These are phyloP conservation scores for Penicillium hesseltinei DNA, from an alignment of 2,329 filamentous ascomycete species.

Conservation along the genomic window DNA sequence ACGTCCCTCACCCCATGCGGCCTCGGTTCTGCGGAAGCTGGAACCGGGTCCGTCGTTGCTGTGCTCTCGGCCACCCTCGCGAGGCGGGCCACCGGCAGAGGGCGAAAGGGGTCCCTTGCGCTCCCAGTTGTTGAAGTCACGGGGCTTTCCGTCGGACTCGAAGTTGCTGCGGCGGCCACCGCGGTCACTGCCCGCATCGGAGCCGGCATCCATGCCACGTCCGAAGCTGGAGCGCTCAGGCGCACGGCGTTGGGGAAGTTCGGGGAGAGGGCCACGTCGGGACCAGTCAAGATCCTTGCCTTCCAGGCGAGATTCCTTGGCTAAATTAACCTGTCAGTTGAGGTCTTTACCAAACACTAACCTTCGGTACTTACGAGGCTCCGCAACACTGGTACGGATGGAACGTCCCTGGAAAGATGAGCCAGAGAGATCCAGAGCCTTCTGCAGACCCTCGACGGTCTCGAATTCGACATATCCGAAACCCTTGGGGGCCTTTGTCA, in stretches of 20 bases:
- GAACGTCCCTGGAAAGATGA: slow-evolving; percentile 80
- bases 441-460: slow-evolving; percentile 82
- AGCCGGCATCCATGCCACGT: slow-evolving; percentile 54
- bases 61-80: slow-evolving; percentile 59
- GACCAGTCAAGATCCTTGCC: slow-evolving; percentile 88
- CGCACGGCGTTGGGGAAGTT: slow-evolving; percentile 60
- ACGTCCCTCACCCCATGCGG: slow-evolving; percentile 69
- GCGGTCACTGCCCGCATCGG: slow-evolving; percentile 62
- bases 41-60: slow-evolving; percentile 61
- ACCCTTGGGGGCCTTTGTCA: slow-evolving; percentile 91
- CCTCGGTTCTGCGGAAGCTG: slow-evolving; percentile 63
- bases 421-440: slow-evolving; percentile 80
- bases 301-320: slow-evolving; percentile 76
- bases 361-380: slow-evolving; percentile 70
- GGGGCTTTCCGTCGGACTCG: slow-evolving; percentile 69
- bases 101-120: slow-evolving; percentile 88
- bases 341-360: neutral
- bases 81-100: slow-evolving; percentile 47
- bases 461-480: slow-evolving; percentile 97
- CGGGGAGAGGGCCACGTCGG: slow-evolving; percentile 83
- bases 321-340: slow-evolving; percentile 52
- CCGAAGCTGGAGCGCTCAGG: slow-evolving; percentile 57
- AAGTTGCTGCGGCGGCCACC: slow-evolving; percentile 65
- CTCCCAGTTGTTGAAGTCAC: slow-evolving; percentile 90
- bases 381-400: slow-evolving; percentile 91